Percentiles rank a stretch among this genome's conserved stretches.
phyloP scores from a whole-genome alignment of 441 rosid genomes.

The Geranium incanum region DNA sequence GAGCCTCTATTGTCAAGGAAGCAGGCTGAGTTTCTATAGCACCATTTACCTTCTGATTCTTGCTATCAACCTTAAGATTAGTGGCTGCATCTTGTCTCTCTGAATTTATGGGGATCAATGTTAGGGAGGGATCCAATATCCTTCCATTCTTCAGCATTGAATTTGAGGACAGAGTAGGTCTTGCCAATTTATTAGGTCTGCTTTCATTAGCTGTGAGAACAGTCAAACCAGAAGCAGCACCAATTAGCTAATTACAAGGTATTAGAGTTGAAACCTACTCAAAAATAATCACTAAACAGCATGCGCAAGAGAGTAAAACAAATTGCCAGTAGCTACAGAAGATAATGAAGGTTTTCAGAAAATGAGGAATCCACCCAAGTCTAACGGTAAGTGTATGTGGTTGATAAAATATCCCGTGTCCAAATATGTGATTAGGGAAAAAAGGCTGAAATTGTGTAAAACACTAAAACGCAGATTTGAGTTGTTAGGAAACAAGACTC shows the following conservation, averaged over 20 bases:
- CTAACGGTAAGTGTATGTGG: not conserved
- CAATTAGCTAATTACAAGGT: not conserved
- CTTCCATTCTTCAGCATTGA: slow-evolving; percentile 32
- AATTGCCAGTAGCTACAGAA: not conserved
- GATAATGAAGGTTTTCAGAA: not conserved
- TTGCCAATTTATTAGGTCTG: slow-evolving; percentile 33
- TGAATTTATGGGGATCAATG: slow-evolving; percentile 15
- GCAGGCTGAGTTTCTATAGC: slow-evolving; percentile 20
- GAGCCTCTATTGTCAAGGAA: slow-evolving; percentile 20
- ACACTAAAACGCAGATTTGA: not conserved
- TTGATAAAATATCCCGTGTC: not conserved
- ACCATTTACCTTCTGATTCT: slow-evolving; percentile 37
- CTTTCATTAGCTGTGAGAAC: slow-evolving; percentile 31
- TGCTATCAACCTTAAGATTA: slow-evolving; percentile 24
- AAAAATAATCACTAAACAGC: not conserved
- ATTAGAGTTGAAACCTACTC: slow-evolving; percentile 2
- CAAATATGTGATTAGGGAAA: not conserved
- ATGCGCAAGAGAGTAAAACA: not conserved
- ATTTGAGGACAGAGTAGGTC: slow-evolving; percentile 19
- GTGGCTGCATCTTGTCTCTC: slow-evolving; percentile 20
- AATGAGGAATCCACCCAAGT: slow-evolving; percentile 1
- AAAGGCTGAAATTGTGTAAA: not conserved
- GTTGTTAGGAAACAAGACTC: slow-evolving; percentile 24
- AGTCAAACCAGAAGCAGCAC: slow-evolving; percentile 17
- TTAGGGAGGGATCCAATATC: slow-evolving; percentile 25